Conservation (phyloP, 169 alveolate genomes). For the Cryptosporidium baileyi region DNA sequence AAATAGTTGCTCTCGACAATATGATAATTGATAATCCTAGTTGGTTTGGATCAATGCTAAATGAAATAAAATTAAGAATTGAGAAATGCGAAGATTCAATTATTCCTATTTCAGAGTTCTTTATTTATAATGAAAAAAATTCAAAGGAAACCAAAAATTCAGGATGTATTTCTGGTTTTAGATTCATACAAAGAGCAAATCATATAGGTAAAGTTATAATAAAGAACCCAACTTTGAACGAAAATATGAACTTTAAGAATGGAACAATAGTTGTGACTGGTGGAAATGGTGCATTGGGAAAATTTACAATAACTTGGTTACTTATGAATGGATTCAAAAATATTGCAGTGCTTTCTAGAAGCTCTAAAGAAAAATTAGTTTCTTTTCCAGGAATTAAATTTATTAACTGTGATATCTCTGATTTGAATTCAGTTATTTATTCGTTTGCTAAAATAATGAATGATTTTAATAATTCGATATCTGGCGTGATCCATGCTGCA, state of each 20-base stretch:
- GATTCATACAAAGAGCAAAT: conserved; percentile 69
- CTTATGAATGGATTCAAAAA: conserved; percentile 11
- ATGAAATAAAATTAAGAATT: conserved; percentile 29
- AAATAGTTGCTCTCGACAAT: conserved; percentile 62
- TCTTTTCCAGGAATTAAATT: not conserved
- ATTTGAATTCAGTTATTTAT: not conserved
- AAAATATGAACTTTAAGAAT: not conserved
- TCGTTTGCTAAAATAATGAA: not conserved
- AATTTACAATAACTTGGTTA: conserved; percentile 35
- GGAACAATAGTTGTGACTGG: conserved; percentile 47
- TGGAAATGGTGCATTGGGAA: conserved; percentile 49
- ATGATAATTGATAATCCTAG: conserved; percentile 32
- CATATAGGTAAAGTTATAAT: conserved; percentile 71
- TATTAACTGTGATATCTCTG: conserved; percentile 34
- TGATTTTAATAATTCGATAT: not conserved
- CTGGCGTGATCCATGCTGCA: conserved; percentile 79
- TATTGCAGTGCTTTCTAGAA: conserved; percentile 35
- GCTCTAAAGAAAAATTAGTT: not conserved
- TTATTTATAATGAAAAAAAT: not conserved
- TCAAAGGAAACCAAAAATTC: not conserved
- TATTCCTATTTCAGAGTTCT: conserved; percentile 18
- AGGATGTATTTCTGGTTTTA: conserved; percentile 56
- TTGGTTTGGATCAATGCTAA: conserved; percentile 51
- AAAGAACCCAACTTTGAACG: conserved; percentile 36
- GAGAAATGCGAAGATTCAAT: conserved; percentile 52